Conservation (phyloP, 148 eudicot species). For the Rhododendron ferrugineum region DNA sequence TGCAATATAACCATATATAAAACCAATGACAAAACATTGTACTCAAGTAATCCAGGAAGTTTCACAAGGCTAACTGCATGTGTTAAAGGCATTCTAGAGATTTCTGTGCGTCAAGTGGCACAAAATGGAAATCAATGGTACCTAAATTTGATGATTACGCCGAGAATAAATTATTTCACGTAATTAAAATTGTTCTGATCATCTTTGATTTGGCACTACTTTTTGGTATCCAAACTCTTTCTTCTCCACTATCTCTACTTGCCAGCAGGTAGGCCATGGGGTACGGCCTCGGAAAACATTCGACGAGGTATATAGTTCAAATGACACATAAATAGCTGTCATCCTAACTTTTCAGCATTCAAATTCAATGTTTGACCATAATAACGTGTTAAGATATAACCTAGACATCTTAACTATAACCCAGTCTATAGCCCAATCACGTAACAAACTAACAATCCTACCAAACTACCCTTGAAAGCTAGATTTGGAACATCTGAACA, state of each 20-base stretch:
- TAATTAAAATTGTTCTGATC: neutral
- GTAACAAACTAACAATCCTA: neutral
- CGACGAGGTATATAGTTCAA: neutral
- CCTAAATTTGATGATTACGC: neutral
- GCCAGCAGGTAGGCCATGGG: neutral
- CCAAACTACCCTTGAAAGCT: neutral
- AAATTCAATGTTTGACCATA: neutral
- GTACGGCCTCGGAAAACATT: neutral
- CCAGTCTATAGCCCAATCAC: neutral
- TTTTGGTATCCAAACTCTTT: neutral
- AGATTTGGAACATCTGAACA: neutral
- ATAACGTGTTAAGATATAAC: neutral
- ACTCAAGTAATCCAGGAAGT: neutral
- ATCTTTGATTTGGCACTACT: neutral
- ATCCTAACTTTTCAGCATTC: neutral
- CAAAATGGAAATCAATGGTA: neutral
- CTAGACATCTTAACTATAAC: neutral
- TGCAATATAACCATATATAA: conserved; percentile 15
- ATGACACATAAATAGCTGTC: neutral
- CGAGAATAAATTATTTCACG: neutral
- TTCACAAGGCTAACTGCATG: neutral
- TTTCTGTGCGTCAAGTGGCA: neutral
- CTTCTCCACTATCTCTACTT: neutral
- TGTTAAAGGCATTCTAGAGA: neutral
- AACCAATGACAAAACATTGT: neutral